Conservation (phyloP, 345 rosid species). For the Salix purpurea region DNA sequence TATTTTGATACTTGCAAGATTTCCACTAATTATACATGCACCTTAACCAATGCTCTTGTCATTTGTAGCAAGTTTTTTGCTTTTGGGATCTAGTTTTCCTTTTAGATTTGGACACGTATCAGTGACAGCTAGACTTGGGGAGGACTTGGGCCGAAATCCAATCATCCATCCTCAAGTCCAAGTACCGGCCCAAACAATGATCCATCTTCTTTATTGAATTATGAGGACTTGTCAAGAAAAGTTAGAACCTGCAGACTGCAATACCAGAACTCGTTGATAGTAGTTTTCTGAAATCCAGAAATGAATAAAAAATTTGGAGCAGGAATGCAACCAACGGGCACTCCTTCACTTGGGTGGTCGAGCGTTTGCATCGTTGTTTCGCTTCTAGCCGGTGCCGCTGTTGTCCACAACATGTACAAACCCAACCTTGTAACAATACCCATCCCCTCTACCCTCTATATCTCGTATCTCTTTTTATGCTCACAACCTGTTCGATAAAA, state of each 20-base stretch:
- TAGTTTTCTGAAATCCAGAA: not conserved
- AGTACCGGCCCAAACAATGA: not conserved
- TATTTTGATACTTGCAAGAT: too few relatives aligned
- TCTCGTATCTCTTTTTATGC: not conserved
- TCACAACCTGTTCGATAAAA: slow-evolving; percentile 41
- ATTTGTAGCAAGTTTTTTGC: too few relatives aligned
- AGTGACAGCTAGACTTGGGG: not conserved
- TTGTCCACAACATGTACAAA: slow-evolving; percentile 62
- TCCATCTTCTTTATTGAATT: not conserved
- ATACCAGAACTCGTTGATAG: not conserved
- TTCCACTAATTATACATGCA: too few relatives aligned
- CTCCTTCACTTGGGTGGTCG: slow-evolving; percentile 66
- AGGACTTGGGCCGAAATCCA: not conserved
- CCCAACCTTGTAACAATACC: slow-evolving; percentile 49
- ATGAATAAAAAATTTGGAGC: slow-evolving; percentile 54
- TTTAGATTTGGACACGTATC: not conserved
- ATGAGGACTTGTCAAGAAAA: not conserved
- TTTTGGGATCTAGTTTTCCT: not conserved
- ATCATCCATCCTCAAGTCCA: not conserved
- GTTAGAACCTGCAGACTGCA: not conserved
- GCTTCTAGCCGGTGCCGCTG: slow-evolving; percentile 68
- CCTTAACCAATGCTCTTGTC: too few relatives aligned
- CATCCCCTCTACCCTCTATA: fast-evolving
- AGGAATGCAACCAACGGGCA: slow-evolving; percentile 52
- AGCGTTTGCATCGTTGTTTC: slow-evolving; percentile 53